Evolutionary conservation across 2,329 filamentous ascomycete genomes (phyloP).

Genomic region (Trichoderma atroviride): DNA sequence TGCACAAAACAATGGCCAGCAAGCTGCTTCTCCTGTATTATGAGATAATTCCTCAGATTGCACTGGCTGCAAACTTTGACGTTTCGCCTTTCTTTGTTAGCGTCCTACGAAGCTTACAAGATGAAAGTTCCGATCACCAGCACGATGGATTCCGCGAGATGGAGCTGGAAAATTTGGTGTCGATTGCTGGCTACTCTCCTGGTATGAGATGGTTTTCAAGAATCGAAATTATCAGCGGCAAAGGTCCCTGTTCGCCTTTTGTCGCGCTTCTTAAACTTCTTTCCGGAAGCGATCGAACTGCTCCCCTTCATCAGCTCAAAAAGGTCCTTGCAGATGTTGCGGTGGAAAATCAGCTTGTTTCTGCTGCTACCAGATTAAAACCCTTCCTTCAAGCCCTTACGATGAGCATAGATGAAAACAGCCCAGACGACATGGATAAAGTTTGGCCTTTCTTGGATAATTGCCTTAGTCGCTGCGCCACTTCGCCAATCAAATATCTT

Average conservation of each 20-base stretch:
- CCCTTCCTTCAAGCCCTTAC: constrained; percentile 47
- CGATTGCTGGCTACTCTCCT: constrained; percentile 77
- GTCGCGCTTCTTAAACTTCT: constrained; percentile 64
- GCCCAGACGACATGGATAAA: constrained; percentile 38
- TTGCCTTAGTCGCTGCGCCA: constrained; percentile 74
- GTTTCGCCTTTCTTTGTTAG: constrained; percentile 76
- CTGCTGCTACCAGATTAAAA: constrained; percentile 51
- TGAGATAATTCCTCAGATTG: constrained; percentile 75
- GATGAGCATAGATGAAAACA: constrained; percentile 30
- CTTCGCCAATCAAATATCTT: constrained; percentile 80
- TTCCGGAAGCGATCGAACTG: constrained; percentile 37
- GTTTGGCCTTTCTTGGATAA: constrained; percentile 80
- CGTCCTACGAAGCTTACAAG: constrained; percentile 64
- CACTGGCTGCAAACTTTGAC: constrained; percentile 84
- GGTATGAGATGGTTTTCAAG: constrained; percentile 92
- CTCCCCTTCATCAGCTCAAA: constrained; percentile 49
- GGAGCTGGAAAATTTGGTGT: constrained; percentile 79
- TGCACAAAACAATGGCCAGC: constrained; percentile 78
- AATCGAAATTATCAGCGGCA: constrained; percentile 59
- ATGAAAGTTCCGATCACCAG: constrained; percentile 52
- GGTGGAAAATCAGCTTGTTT: constrained; percentile 68
- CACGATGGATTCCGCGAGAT: constrained; percentile 62
- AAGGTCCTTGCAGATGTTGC: constrained; percentile 63
- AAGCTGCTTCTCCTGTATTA: constrained; percentile 84
- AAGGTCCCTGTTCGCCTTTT: constrained; percentile 61